Evolutionary conservation across 2,329 filamentous ascomycete species (phyloP), one percentile per base, ranked within the genome.

Genomic region (Monilinia polystroma): DNA sequence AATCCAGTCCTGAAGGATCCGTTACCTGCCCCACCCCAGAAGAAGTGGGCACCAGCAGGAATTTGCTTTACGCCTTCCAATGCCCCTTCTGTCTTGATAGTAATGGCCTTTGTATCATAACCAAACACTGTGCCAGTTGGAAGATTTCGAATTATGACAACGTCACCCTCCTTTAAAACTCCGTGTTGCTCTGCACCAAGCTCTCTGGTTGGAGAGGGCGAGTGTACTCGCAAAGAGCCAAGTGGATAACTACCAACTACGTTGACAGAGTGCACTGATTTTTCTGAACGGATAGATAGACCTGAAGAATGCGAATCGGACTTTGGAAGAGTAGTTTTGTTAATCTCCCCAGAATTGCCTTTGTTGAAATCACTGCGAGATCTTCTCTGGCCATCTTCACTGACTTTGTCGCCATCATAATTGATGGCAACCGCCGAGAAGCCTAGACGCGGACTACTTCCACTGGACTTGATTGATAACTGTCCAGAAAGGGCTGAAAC

Each of bases 21-120:
- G 2, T 78, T 78, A 0, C 81, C 79, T 29, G 84, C 80, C 2
- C 85, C 79, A 38, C 83, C 81, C 85, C 85, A 89, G 67, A 88
- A 78, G 67, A 89, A 83, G 73, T 89, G 87, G 18, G 82, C 75
- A 0, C 87, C 87, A 0, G 78, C 73, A 0, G 85, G 84, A 35
- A 89, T 78, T 65, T 85, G 79, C 29, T 81, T 81, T 67, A 89
- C 79, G 26, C 86, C 86, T 10, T 78, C 77, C 70, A 87, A 84
- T 29, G 80, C 69, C 2, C 80, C 77, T 2, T 81, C 81, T 56
- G 82, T 74, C 8, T 80, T 77, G 23, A 88, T 76, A 2, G 80
- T 83, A 66, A 84, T 83, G 49, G 79, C 75, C 1, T 79, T 75
- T 14, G 67, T 73, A 51, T 77, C 76, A 68, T 73, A 76, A 2